Base-by-base conservation (phyloP, 2,329 filamentous ascomycete genomes). In the Escovopsis weberi region DNA sequence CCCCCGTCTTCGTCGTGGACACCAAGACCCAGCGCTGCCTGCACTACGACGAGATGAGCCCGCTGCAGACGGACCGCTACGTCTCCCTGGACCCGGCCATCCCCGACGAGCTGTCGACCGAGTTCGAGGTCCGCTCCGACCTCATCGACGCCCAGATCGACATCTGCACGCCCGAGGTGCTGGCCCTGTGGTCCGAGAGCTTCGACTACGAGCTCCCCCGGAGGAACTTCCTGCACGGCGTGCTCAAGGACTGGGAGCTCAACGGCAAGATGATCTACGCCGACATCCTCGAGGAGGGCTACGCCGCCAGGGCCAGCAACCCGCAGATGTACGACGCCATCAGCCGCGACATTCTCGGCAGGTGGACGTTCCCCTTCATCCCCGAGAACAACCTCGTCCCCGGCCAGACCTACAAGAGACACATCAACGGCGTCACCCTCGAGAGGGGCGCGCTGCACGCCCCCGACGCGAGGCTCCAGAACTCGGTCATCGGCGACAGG, bases 201-300 rank as follows among this genome's bases (percentile, higher is more conserved):
- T 98, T 96, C 54, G 89, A 98, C 60, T 96, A 94, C 60, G 87
- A 95, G 59, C 73, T 87, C 7, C 86, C 89, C 1, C 76, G 88
- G 43, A 82, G 81, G 53, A 86, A 94, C 54, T 95, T 94, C 54
- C 64, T 98, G 33, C 85, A 88, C 57, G 88, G 88, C 45, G 87
- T 96, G 1, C 67, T 98, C 42, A 95, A 95, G 65, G 91, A 98
- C 59, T 94, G 86, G 67, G 91, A 98, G 58, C 69, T 96, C 44
- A 96, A 96, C 59, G 88, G 88, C 45, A 94, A 96, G 66, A 87
- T 86, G n/a, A 85, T 98, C 41, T 87, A 95, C 59, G 82, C 86
- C 2, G 83, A 96, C 53, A 81, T 96, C 49, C 69, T 93, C 37
- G 74, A 78, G 33, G 76, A 87, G 41, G 78, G 85, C 45, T 98